Evolutionary conservation across 2,329 filamentous ascomycete species (phyloP), one percentile per base, ranked within the genome.

Genomic region (Fusarium sp.): DNA sequence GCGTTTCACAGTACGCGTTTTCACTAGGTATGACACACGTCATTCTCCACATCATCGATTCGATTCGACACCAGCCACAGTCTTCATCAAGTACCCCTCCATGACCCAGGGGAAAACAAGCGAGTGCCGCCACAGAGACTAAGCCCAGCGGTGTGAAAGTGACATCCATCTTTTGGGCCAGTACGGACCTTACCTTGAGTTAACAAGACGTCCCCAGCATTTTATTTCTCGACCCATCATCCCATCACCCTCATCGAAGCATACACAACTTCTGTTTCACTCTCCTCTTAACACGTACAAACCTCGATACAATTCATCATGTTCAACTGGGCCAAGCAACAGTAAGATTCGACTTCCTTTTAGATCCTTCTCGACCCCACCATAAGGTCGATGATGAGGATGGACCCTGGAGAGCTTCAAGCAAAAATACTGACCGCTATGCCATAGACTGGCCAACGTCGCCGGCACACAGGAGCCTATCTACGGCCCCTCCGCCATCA

Each of bases 391-490:
- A 35, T 2, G 13, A 52, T 41, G 25, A 51, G 41, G 47, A 57
- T 39, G 52, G 29, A 23, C 52, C 46, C 46, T 61, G 46, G 27
- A 49, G 42, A 55, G 41, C 41, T 37, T 52, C 40, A 51, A 47
- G 57, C 37, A 66, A 46, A 48, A 56, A 66, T 51, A 67, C 62
- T 73, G 58, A 72, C 67, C 57, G 55, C 67, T 71, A 68, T 73
- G 53, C 66, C 71, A 69, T 73, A 90, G 87, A 79, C 80, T 91
- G 81, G 88, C 86, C 79, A 85, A 94, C 80, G 94, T 97, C 78
- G 94, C 94, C 77, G 94, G 96, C 81, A 98, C 95, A 55, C 92
- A 97, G 80, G 94, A 97, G 85, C 95, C 95, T 77, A 92, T 96
- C 81, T 97, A 99, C 80, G 96, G 96, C 70, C 90, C 95, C 48